Evolutionary conservation across 2,329 filamentous ascomycete species (phyloP), one percentile per base, ranked within the genome.

Genomic region (Diaporthe sp.): DNA sequence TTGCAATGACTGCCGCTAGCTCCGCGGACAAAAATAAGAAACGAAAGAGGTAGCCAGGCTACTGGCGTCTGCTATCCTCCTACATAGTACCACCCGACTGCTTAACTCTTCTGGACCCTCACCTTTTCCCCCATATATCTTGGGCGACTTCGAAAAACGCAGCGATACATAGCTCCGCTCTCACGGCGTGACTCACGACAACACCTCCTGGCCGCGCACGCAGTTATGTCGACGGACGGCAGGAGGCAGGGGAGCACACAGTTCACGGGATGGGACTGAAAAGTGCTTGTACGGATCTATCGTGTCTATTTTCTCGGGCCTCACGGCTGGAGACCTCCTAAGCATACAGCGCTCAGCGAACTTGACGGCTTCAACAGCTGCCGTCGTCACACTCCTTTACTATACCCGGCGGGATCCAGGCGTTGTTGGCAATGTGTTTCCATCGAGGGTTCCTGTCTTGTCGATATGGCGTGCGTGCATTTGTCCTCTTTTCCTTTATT

Each of bases 1-100:
- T 86, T 12, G 85, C 87, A 4, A 85, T 87, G 25, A 86, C 88
- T 51, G 82, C 85, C 28, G 81, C 82, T 31, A 80, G 83, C 22
- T 79, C 83, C n/a, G 76, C 79, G 15, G 90, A 91, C 79, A 92
- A 92, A 82, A 87, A 85, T 79, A 92, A 91, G 86, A 92, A 92
- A 85, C 88, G 90, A 76, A 92, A 92, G 86, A 86, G 90, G 85
- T 92, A 87, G 77, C 71, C 57, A 17, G 58, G 15, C 34, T 25
- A 4, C 46, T 28, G 34, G 70, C 22, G 22, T 15, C 46, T 22
- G 31, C 31, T n/a, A n/a, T 28, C 17, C 22, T 51, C 13, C 42
- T 51, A 28, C 34, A 8, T 53, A 37, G 15, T 37, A 31, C 62
- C 46, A 68, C 15, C 22, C 10, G 31, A 25, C 44, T 12, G 12